These are phyloP conservation scores for Hsuehochloa calcarea DNA, from an alignment of 176 grass and related monocot genomes.

Conservation along the genomic window DNA sequence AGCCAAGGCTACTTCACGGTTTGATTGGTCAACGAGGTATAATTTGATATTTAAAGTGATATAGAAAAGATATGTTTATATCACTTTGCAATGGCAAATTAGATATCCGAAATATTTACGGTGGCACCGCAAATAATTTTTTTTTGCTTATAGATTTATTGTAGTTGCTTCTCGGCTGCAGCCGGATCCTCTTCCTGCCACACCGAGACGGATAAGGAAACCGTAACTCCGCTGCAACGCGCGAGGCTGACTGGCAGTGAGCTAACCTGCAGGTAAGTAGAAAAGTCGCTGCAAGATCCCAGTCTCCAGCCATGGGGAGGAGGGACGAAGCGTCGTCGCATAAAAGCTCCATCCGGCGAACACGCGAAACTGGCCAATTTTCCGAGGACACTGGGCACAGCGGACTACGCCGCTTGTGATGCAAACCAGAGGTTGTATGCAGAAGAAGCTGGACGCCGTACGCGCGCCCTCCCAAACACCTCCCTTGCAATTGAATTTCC, in stretches of 20 bases:
- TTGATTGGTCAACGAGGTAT: too few relatives aligned
- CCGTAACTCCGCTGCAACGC: background rate
- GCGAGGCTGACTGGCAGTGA: too few relatives aligned
- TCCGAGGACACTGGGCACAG: background rate
- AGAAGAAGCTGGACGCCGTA: slow-evolving; percentile 1
- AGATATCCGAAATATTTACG: too few relatives aligned
- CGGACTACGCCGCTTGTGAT: slow-evolving; percentile 8
- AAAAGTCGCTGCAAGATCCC: background rate
- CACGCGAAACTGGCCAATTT: background rate
- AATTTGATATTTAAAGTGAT: too few relatives aligned
- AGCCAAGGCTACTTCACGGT: too few relatives aligned
- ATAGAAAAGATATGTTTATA: too few relatives aligned
- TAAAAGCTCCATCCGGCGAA: background rate
- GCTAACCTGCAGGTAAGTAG: background rate
- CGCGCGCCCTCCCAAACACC: background rate
- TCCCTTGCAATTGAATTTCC: slow-evolving; percentile 13
- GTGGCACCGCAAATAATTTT: too few relatives aligned
- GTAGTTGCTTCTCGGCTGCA: background rate
- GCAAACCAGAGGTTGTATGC: slow-evolving; percentile 31
- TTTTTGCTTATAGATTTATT: too few relatives aligned
- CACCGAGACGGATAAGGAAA: background rate
- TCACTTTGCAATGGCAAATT: too few relatives aligned
- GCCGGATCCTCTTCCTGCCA: background rate
- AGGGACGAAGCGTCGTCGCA: too few relatives aligned
- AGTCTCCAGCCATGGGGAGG: too few relatives aligned